These are phyloP conservation scores for Trametes hirsuta DNA, from an alignment of 1,284 basidiomycete species.

Conservation along the genomic window DNA sequence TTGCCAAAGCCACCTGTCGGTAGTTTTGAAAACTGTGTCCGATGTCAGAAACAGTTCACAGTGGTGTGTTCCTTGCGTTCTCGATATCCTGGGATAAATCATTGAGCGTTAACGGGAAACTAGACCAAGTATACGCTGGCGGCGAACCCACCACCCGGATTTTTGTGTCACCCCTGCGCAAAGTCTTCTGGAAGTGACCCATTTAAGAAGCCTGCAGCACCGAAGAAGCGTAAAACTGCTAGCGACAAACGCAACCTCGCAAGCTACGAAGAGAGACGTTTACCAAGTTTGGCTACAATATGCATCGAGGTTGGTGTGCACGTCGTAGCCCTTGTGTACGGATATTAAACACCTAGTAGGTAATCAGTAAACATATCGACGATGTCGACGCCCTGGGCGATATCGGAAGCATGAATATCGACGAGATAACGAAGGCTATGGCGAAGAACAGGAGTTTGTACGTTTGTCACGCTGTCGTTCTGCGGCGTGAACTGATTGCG, in stretches of 20 bases:
- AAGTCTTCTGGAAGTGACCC: conserved; percentile 78
- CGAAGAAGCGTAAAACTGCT: conserved; percentile 63
- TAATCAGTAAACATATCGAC: conserved; percentile 87
- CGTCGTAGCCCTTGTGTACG: background rate
- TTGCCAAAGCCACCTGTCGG: conserved; percentile 71
- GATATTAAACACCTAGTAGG: conserved; percentile 42
- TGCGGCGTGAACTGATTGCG: background rate
- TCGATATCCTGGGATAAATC: background rate
- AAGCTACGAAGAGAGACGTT: conserved; percentile 70
- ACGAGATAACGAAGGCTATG: conserved; percentile 84
- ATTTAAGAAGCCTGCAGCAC: conserved; percentile 74
- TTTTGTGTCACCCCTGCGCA: conserved; percentile 80
- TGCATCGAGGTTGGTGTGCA: conserved; percentile 70
- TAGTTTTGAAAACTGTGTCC: conserved; percentile 81
- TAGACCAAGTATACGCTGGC: conserved; percentile 88
- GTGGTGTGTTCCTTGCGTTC: conserved; percentile 63
- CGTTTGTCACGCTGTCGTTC: conserved; percentile 30
- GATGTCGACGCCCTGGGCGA: conserved; percentile 91
- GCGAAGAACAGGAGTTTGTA: conserved; percentile 87
- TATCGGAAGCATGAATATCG: conserved; percentile 80
- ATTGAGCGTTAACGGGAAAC: conserved; percentile 1
- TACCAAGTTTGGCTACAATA: conserved; percentile 72
- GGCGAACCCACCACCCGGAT: conserved; percentile 69
- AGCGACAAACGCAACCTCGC: conserved; percentile 66
- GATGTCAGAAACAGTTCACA: conserved; percentile 86